Evolutionary conservation across 768 basidiomycete genomes (phyloP).

Genomic region (Tricholoma matsutake): DNA sequence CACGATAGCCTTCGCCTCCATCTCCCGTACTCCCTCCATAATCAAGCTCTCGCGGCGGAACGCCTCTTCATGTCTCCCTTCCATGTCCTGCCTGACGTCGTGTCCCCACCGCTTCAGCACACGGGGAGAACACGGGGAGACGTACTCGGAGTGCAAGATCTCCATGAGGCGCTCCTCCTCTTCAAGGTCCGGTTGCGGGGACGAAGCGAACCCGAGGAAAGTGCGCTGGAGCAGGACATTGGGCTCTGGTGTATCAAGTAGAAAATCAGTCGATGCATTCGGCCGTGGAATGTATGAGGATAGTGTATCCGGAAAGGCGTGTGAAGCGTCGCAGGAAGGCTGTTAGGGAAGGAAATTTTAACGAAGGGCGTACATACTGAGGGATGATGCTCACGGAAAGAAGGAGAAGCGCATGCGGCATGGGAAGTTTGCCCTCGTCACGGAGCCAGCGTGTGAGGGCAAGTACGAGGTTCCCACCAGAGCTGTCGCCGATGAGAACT

Average conservation of each 20-base stretch:
- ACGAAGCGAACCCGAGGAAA: conserved; percentile 41
- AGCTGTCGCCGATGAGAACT: conserved; percentile 52
- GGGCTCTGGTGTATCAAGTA: conserved; percentile 51
- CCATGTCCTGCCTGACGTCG: conserved; percentile 28
- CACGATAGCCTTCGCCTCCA: not conserved
- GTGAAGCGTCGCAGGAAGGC: conserved; percentile 34
- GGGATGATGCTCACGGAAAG: conserved; percentile 33
- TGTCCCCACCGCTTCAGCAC: conserved; percentile 39
- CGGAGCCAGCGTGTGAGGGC: conserved; percentile 52
- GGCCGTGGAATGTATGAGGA: conserved; percentile 50
- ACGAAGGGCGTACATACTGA: not conserved
- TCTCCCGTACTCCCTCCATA: not conserved
- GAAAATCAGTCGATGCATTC: conserved; percentile 46
- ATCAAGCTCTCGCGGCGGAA: conserved; percentile 9
- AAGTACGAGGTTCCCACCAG: conserved; percentile 52
- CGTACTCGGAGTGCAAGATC: conserved; percentile 39
- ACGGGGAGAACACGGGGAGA: conserved; percentile 37
- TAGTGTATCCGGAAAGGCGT: conserved; percentile 45
- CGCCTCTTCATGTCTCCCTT: conserved; percentile 21
- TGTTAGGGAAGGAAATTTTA: not conserved
- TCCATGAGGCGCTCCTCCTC: conserved; percentile 31
- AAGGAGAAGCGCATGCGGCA: conserved; percentile 44
- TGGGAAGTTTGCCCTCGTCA: conserved; percentile 43
- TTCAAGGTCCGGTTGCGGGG: conserved; percentile 18
- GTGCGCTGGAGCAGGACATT: conserved; percentile 49